Conservation (phyloP, 306 rosid species). For the Mimosa bimucronata region DNA sequence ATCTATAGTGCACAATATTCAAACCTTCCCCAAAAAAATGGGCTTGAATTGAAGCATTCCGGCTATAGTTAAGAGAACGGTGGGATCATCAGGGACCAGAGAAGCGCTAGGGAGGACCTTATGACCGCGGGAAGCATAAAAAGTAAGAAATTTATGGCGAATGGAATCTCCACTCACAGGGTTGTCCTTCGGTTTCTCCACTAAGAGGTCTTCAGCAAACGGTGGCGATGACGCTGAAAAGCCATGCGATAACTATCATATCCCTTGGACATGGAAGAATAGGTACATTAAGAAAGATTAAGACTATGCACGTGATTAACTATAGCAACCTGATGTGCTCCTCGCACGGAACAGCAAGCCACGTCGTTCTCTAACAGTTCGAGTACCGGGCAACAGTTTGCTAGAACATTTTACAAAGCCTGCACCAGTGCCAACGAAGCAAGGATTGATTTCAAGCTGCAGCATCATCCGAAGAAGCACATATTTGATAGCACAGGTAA, state of each 20-base stretch:
- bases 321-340: slow-evolving; percentile 52
- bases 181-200: slow-evolving; percentile 45
- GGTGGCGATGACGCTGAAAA: slow-evolving; percentile 66
- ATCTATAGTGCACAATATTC: background rate
- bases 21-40: slow-evolving; percentile 84
- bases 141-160: slow-evolving; percentile 63
- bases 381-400: slow-evolving; percentile 26
- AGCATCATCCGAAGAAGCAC: slow-evolving; percentile 21
- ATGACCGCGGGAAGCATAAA: slow-evolving; percentile 87
- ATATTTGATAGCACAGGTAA: background rate
- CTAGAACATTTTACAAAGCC: slow-evolving; percentile 45
- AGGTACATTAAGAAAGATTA: slow-evolving; percentile 13
- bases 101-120: slow-evolving; percentile 88
- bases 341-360: slow-evolving; percentile 39
- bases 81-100: slow-evolving; percentile 91
- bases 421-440: slow-evolving; percentile 33
- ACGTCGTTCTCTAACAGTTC: slow-evolving; percentile 28
- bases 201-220: slow-evolving; percentile 44
- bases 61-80: slow-evolving; percentile 91
- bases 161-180: slow-evolving; percentile 75
- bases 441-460: slow-evolving; percentile 7
- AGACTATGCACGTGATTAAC: slow-evolving; percentile 37
- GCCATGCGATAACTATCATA: slow-evolving; percentile 34
- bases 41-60: slow-evolving; percentile 99
- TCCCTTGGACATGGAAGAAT: slow-evolving; percentile 18